Evolutionary conservation across 2,329 filamentous ascomycete species (phyloP).

Genomic region (Aspergillus felis): DNA sequence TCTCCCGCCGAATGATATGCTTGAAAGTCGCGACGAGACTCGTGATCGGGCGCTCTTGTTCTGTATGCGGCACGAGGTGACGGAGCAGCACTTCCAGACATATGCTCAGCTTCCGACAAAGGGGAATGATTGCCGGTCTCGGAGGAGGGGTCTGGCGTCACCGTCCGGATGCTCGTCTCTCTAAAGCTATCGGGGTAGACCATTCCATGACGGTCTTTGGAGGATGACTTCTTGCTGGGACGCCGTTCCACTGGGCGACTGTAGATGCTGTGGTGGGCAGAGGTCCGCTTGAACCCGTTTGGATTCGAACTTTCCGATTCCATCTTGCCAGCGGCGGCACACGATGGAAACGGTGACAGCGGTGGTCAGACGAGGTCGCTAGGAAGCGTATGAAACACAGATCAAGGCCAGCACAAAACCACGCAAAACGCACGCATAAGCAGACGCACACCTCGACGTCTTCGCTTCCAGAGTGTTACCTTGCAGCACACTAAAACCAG

Average conservation of each 20-base stretch:
- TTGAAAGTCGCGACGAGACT: constrained; percentile 28
- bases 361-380: constrained; percentile 22
- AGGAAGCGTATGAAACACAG: constrained; percentile 21
- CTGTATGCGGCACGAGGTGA: constrained; percentile 36
- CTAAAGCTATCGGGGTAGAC: constrained; percentile 45
- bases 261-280: constrained; percentile 35
- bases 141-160: constrained; percentile 43
- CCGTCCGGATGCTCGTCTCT: constrained; percentile 43
- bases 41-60: constrained; percentile 30
- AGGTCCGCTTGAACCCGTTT: constrained; percentile 40
- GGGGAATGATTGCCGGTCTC: constrained; percentile 36
- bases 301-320: constrained; percentile 39
- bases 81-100: constrained; percentile 27
- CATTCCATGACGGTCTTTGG: constrained; percentile 44
- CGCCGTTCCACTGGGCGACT: constrained; percentile 42
- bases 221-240: constrained; percentile 46
- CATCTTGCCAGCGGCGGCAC: constrained; percentile 30
- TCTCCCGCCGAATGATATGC: constrained; percentile 29
- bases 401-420: constrained; percentile 4
- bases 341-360: constrained; percentile 18
- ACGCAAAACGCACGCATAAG: constrained; percentile 17
- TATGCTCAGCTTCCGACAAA: constrained; percentile 34
- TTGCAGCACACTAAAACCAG: constrained; percentile 20
- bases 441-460: constrained; percentile 13
- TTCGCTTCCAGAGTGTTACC: constrained; percentile 13